phyloP scores from a whole-genome alignment of 768 basidiomycete genomes.

The Pulveroboletus sp. region DNA sequence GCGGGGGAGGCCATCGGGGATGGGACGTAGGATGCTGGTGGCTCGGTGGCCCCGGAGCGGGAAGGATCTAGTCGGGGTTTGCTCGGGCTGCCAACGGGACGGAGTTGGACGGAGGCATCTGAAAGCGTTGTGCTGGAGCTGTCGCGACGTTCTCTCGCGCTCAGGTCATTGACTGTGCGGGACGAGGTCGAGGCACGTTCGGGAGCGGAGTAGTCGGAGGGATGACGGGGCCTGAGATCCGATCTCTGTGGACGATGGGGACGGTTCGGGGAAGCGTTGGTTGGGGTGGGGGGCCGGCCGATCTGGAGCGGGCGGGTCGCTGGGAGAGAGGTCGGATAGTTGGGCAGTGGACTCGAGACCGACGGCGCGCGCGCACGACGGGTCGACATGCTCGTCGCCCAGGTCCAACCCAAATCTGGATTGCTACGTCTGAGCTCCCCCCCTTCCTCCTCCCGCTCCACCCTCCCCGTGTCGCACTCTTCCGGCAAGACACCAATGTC shows the following conservation, averaged over 20 bases:
- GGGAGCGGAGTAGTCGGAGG: slow-evolving; percentile 50
- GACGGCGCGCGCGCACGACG: slow-evolving; percentile 49
- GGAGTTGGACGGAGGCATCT: slow-evolving; percentile 37
- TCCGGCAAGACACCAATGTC: slow-evolving; percentile 13
- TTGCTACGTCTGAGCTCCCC: slow-evolving; percentile 6
- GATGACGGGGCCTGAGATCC: slow-evolving; percentile 52
- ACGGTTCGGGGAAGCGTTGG: slow-evolving; percentile 44
- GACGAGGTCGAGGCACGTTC: slow-evolving; percentile 49
- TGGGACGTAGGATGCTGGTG: slow-evolving; percentile 19
- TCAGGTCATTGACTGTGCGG: slow-evolving; percentile 28
- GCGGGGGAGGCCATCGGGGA: slow-evolving; percentile 42
- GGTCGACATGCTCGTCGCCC: slow-evolving; percentile 30
- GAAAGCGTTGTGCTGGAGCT: slow-evolving; percentile 48
- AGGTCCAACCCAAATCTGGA: slow-evolving; percentile 8
- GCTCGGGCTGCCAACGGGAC: slow-evolving; percentile 25
- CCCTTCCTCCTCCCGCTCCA: slow-evolving; percentile 10
- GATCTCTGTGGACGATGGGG: slow-evolving; percentile 67
- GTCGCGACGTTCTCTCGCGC: slow-evolving; percentile 40
- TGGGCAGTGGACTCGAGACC: slow-evolving; percentile 35
- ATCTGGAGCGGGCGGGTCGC: slow-evolving; percentile 58
- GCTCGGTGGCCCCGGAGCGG: slow-evolving; percentile 15
- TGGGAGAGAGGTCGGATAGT: slow-evolving; percentile 34
- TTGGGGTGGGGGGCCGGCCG: slow-evolving; percentile 51
- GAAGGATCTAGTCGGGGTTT: slow-evolving; percentile 17
- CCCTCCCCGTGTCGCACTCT: slow-evolving; percentile 5